These are phyloP conservation scores for Batrachochytrium dendrobatidis DNA, from an alignment of 371 early-diverging fungal species.

Conservation along the genomic window DNA sequence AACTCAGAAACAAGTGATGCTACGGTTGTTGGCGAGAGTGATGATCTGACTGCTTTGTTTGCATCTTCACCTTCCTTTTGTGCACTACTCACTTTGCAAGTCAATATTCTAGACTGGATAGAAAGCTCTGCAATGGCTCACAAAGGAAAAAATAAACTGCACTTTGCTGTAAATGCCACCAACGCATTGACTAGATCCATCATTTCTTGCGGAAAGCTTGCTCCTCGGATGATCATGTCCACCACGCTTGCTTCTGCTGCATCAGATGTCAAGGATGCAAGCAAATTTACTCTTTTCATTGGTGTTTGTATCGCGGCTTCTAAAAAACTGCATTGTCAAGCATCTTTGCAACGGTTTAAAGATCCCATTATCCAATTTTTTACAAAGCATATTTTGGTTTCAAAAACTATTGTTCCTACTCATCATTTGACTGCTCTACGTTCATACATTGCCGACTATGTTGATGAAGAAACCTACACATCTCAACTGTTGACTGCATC, in stretches of 20 bases:
- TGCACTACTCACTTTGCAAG: not conserved
- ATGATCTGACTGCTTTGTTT: slow-evolving; percentile 2
- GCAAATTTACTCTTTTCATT: not conserved
- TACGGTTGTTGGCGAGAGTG: no score
- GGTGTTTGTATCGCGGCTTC: slow-evolving; percentile 5
- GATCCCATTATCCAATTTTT: slow-evolving; percentile 53
- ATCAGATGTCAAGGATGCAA: slow-evolving; percentile 16
- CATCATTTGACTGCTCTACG: slow-evolving; percentile 20
- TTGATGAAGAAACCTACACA: not conserved
- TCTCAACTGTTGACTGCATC: slow-evolving; percentile 39
- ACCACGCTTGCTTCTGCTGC: slow-evolving; percentile 11
- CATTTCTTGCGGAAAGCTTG: not conserved
- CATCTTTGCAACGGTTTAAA: slow-evolving; percentile 18
- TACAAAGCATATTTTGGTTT: slow-evolving; percentile 51
- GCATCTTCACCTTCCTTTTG: not conserved
- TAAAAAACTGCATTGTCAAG: not conserved
- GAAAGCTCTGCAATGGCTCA: not conserved
- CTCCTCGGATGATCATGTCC: not conserved
- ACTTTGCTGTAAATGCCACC: not conserved
- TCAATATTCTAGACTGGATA: not conserved
- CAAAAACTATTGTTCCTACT: slow-evolving; percentile 46
- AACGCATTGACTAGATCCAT: not conserved
- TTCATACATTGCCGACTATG: not conserved
- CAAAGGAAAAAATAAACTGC: not conserved
- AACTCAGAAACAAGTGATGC: no score